Percentiles rank a stretch among this genome's conserved stretches.
Evolutionary conservation across 1,284 basidiomycete species (phyloP).

Genomic region (Tylopilus sp.): DNA sequence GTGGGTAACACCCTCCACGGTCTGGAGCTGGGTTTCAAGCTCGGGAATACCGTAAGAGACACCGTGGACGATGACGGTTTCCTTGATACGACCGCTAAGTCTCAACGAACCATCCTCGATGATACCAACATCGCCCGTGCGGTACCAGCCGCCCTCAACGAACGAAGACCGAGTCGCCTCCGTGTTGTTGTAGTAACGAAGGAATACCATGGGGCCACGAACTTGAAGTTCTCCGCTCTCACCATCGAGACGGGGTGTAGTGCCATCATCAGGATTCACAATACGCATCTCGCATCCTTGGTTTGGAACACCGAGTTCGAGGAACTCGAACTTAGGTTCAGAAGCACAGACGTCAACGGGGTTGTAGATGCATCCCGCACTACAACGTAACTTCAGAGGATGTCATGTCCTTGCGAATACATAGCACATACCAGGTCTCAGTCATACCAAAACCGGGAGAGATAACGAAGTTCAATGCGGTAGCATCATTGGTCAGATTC

Average conservation of each 20-base stretch:
- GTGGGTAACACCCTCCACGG: slow-evolving; percentile 49
- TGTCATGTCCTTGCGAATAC: background rate
- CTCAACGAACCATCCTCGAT: slow-evolving; percentile 50
- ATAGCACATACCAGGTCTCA: slow-evolving; percentile 48
- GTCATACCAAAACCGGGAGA: slow-evolving; percentile 58
- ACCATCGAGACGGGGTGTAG: slow-evolving; percentile 34
- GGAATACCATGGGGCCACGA: slow-evolving; percentile 51
- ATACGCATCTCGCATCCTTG: slow-evolving; percentile 43
- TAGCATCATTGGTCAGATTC: slow-evolving; percentile 24
- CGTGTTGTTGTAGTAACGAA: slow-evolving; percentile 53
- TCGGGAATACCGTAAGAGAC: slow-evolving; percentile 56
- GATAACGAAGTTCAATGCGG: slow-evolving; percentile 36
- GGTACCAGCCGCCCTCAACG: slow-evolving; percentile 56
- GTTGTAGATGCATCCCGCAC: slow-evolving; percentile 54
- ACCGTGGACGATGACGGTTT: slow-evolving; percentile 58
- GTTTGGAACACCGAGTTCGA: slow-evolving; percentile 44
- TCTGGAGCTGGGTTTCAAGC: slow-evolving; percentile 54
- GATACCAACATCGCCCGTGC: slow-evolving; percentile 55
- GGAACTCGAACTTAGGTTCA: slow-evolving; percentile 34
- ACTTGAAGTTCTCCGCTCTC: slow-evolving; percentile 53
- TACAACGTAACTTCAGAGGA: slow-evolving; percentile 10
- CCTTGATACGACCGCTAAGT: slow-evolving; percentile 57
- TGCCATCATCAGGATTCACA: slow-evolving; percentile 45
- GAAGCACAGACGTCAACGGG: slow-evolving; percentile 28
- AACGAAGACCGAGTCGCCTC: slow-evolving; percentile 48